Percentiles rank a stretch among this genome's conserved stretches.
These are phyloP conservation scores for Annona cherimola DNA, from an alignment of 164 flowering plant genomes.

Conservation along the genomic window DNA sequence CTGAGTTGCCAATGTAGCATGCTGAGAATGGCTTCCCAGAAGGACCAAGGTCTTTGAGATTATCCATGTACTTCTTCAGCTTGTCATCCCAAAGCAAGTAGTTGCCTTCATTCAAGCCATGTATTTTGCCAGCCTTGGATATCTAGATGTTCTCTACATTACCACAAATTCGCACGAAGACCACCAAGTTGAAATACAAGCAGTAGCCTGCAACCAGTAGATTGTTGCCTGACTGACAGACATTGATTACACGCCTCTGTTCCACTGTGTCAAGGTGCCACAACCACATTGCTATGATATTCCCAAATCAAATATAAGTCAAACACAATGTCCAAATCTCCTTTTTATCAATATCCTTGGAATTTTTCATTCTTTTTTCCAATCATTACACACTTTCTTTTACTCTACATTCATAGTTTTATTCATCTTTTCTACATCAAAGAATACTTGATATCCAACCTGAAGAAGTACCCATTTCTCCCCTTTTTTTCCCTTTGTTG, in stretches of 20 bases:
- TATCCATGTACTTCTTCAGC: slow-evolving; percentile 78
- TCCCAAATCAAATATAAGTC: no score
- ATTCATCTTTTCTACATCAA: no score
- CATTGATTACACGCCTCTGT: slow-evolving; percentile 67
- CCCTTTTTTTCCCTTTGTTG: no score
- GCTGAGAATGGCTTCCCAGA: slow-evolving; percentile 83
- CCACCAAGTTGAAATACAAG: slow-evolving; percentile 90
- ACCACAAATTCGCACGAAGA: slow-evolving; percentile 83
- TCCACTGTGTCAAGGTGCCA: slow-evolving; percentile 48
- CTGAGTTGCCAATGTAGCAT: slow-evolving; percentile 80
- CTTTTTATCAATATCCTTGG: no score
- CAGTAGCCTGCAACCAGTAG: slow-evolving; percentile 93
- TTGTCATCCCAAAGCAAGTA: slow-evolving; percentile 91
- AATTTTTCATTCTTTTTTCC: no score
- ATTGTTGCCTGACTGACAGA: slow-evolving; percentile 89
- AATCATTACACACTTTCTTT: no score
- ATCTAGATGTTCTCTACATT: slow-evolving; percentile 70
- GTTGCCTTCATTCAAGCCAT: slow-evolving; percentile 86
- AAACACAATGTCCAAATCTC: no score
- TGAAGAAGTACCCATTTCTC: no score
- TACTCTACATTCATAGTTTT: no score
- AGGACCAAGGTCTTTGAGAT: slow-evolving; percentile 74
- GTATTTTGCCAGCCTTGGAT: slow-evolving; percentile 77
- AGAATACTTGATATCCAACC: no score
- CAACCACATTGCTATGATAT: not conserved